Conservation (phyloP, 75 land plant genomes). For the Selaginella moellendorffii region DNA sequence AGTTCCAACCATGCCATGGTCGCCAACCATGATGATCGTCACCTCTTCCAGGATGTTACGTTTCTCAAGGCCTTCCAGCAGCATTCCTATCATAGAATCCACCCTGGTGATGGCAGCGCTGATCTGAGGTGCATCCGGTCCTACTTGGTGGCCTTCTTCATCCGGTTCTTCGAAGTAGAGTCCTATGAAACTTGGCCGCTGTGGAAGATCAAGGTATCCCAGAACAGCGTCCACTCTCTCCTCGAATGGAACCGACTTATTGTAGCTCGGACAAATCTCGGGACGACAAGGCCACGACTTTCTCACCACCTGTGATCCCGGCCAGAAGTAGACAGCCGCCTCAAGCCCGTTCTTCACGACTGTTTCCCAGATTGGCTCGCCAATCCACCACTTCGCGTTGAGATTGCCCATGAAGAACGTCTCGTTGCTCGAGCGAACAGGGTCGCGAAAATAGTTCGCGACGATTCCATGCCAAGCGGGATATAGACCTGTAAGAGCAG, state of each 20-base stretch:
- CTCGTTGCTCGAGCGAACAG: constrained; percentile 21
- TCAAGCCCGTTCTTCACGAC: constrained; percentile 8
- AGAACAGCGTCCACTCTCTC: constrained; percentile 1
- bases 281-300: background rate
- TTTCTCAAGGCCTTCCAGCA: background rate
- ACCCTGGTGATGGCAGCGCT: background rate
- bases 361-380: constrained; percentile 3
- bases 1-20: constrained; percentile 4
- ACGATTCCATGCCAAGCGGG: constrained; percentile 5
- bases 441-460: background rate
- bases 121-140: background rate
- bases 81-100: background rate
- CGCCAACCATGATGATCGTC: constrained; percentile 32
- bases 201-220: background rate
- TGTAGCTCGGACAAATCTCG: background rate
- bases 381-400: constrained; percentile 4
- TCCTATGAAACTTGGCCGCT: background rate
- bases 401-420: constrained; percentile 30
- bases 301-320: constrained; percentile 2
- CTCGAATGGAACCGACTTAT: background rate
- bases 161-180: constrained; percentile 5
- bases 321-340: constrained; percentile 2
- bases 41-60: constrained; percentile 57
- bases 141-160: background rate
- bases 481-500: constrained; percentile 18